phyloP scores from a whole-genome alignment of 202 grass and related monocot genomes.

The Cymbopogon flexuosus region DNA sequence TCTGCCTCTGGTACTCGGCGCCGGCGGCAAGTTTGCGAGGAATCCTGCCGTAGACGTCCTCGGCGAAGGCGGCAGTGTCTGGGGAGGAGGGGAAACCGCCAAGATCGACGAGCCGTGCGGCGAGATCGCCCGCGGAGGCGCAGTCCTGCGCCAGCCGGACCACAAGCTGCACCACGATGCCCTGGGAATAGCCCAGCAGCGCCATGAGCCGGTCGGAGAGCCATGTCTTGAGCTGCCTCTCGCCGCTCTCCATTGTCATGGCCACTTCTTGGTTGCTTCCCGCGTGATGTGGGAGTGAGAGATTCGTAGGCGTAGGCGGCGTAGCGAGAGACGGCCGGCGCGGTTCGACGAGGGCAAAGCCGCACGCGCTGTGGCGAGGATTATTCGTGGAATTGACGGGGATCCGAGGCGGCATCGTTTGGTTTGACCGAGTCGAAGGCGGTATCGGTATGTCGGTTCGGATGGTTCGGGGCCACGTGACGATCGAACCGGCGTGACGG shows the following conservation, averaged over 20 bases:
- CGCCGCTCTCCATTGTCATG: slow-evolving; percentile 1
- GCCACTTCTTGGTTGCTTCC: not conserved
- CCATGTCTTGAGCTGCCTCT: slow-evolving; percentile 34
- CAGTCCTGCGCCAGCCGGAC: slow-evolving; percentile 39
- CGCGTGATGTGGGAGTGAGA: not conserved
- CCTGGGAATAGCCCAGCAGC: slow-evolving; percentile 32
- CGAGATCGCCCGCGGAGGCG: slow-evolving; percentile 24
- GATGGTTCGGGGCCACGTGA: not conserved
- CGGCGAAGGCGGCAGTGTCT: slow-evolving; percentile 33
- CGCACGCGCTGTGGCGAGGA: not conserved
- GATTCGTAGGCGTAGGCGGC: not conserved
- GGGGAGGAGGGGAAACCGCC: slow-evolving; percentile 26
- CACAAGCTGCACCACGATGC: slow-evolving; percentile 16
- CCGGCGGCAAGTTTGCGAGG: not conserved
- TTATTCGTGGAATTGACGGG: not conserved
- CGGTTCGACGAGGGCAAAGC: not conserved
- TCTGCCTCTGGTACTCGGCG: slow-evolving; percentile 27
- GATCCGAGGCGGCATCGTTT: not conserved
- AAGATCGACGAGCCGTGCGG: slow-evolving; percentile 32
- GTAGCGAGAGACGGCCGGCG: not conserved
- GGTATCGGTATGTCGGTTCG: not conserved
- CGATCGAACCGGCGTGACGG: not conserved
- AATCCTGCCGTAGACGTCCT: slow-evolving; percentile 25
- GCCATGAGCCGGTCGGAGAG: slow-evolving; percentile 40
- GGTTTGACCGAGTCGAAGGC: not conserved